These are phyloP conservation scores for Rehmannia glutinosa DNA, from an alignment of 257 asterid genomes.

Conservation along the genomic window DNA sequence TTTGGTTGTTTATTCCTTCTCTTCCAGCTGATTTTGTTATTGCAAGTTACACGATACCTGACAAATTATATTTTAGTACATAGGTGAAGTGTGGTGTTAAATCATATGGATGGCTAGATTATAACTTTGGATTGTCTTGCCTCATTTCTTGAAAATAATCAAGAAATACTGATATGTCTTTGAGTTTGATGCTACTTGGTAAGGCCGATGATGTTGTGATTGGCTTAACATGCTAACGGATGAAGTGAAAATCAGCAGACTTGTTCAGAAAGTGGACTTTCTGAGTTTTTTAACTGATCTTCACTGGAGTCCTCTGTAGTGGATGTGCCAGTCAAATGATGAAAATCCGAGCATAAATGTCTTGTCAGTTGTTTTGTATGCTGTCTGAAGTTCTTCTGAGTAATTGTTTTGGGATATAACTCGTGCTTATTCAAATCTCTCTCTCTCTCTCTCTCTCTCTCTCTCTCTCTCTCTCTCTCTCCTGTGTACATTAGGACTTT, in stretches of 20 bases:
- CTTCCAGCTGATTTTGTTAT: not conserved
- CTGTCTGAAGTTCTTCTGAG: constrained; percentile 4
- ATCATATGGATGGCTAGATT: not conserved
- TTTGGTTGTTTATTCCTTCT: not conserved
- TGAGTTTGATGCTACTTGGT: not conserved
- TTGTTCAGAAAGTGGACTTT: not conserved
- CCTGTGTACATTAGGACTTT: not conserved
- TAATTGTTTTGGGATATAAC: too few relatives aligned
- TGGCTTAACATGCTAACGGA: not conserved
- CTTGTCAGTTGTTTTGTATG: not conserved
- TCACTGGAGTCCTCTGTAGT: not conserved
- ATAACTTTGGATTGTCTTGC: too few relatives aligned
- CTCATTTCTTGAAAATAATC: not conserved
- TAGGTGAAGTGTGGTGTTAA: not conserved
- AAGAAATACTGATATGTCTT: not conserved
- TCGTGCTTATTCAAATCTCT: not conserved
- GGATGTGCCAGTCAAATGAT: not conserved
- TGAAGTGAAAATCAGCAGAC: not conserved
- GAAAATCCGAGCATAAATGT: not conserved
- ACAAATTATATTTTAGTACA: too few relatives aligned
- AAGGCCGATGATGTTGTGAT: not conserved
- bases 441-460: not conserved
- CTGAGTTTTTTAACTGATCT: not conserved
- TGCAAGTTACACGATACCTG: too few relatives aligned
- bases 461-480: not conserved